Percentiles rank a stretch among this genome's conserved stretches.
Conservation (phyloP, 2,329 filamentous ascomycete genomes). For the Ophiostoma piceae region DNA sequence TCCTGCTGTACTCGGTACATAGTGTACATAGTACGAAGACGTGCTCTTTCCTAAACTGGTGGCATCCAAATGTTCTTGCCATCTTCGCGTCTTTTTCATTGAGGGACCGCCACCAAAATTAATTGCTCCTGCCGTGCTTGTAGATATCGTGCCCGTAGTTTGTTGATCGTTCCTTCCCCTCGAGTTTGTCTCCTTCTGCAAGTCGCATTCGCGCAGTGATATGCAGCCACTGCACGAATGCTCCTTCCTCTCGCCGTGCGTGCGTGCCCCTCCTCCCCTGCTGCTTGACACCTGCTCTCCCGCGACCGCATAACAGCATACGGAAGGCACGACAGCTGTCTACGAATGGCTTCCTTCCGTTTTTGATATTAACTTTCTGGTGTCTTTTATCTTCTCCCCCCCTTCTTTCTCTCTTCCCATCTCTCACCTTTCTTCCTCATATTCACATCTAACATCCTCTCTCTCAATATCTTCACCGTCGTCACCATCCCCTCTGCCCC, state of each 20-base stretch:
- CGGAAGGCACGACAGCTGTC: constrained; percentile 3
- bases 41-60: not conserved
- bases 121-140: not conserved
- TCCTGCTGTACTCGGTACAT: not conserved
- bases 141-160: not conserved
- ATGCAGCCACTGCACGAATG: not conserved
- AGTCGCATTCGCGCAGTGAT: not conserved
- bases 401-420: not conserved
- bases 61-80: not conserved
- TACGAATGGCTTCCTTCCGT: not conserved
- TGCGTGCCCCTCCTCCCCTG: constrained; percentile 2
- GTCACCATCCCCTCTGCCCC: not conserved
- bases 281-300: not conserved
- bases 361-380: not conserved
- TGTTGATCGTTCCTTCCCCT: not conserved
- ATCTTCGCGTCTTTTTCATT: not conserved
- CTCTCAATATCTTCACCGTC: not conserved
- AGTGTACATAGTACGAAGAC: no score
- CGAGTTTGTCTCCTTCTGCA: not conserved
- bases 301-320: not conserved
- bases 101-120: not conserved
- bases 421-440: not conserved
- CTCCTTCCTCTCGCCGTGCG: constrained; percentile 3
- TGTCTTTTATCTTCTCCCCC: not conserved
- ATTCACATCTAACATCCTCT: not conserved